Base-by-base conservation (phyloP, 352 stramenopile genomes). In the Phytophthora pseudosyringae region DNA sequence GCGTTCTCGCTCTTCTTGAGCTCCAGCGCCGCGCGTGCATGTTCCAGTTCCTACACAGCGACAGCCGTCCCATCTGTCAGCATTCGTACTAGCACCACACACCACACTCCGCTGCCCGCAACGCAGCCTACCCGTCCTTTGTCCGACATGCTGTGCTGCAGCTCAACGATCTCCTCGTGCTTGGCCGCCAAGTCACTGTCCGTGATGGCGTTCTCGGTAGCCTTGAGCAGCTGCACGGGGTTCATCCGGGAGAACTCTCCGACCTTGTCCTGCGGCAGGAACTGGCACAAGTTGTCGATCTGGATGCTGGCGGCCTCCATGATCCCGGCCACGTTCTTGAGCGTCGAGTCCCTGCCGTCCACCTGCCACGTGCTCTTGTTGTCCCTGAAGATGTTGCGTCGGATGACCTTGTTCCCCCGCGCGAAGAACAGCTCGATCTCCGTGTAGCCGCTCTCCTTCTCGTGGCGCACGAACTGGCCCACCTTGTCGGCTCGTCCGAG, bases 221-320 rank as follows among this genome's bases (percentile, higher is more conserved):
- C 87, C n/a, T 84, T 83, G 2, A 96, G 68, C 39, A 96, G 71
- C 66, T 90, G 73, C 41, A 85, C 72, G 0, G 84, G 56, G 51
- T 93, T 95, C 86, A 96, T 94, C 31, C 83, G 77, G n/a, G 89
- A 93, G 53, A 96, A 96, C 65, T 96, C 87, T 50, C 89, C 87
- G 15, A 96, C 97, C 71, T 97, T 98, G 67, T 99, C 97, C 73
- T 99, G 98, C 2, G 98, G 98, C 21, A 99, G 71, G 64, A 99
- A 99, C 44, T 98, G 98, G 59, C 97, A 99, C 32, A 99, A 81
- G 67, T 99, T 99, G 74, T 99, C 94, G 69, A 99, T 97, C 61
- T 98, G 86, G 61, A 99, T 99, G 35, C 95, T 86, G n/a, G 92
- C 78, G 13, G 78, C 66, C 36, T 89, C 67, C 56, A 98, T 95